phyloP scores from a whole-genome alignment of 2,329 filamentous ascomycete species.

The Penicillium verrucosum region DNA sequence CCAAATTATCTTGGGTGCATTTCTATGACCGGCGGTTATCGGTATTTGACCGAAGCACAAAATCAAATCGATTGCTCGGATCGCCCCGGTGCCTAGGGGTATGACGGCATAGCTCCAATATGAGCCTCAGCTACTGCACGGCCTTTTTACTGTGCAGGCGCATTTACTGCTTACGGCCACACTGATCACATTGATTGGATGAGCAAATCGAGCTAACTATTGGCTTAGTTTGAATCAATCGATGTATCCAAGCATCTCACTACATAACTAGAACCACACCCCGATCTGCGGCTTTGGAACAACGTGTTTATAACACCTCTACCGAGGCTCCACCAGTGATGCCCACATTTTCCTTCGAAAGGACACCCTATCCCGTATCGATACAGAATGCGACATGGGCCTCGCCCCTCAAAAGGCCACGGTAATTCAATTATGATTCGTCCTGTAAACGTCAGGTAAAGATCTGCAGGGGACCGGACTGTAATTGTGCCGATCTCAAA shows the following conservation, averaged over 20 bases:
- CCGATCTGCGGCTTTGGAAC: not conserved
- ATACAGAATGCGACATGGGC: conserved; percentile 8
- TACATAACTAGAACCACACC: not conserved
- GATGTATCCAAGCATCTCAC: not conserved
- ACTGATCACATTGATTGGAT: not conserved
- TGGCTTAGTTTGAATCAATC: not conserved
- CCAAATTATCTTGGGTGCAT: not conserved
- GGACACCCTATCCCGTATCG: conserved; percentile 7
- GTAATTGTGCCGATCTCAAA: conserved; percentile 16
- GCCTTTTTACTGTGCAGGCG: not conserved
- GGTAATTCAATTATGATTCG: conserved; percentile 14
- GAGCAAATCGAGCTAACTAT: not conserved
- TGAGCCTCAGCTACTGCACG: conserved; percentile 16
- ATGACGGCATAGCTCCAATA: conserved; percentile 20
- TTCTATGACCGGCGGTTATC: not conserved
- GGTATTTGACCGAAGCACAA: not conserved
- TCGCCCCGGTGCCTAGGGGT: conserved; percentile 10
- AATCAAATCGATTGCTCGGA: conserved; percentile 15
- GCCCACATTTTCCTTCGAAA: conserved; percentile 10
- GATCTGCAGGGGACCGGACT: conserved; percentile 24
- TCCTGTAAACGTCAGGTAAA: conserved; percentile 16
- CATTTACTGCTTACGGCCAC: not conserved
- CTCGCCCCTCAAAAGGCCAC: conserved; percentile 7
- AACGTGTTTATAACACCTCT: conserved; percentile 3
- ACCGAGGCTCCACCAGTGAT: conserved; percentile 5